Base-by-base conservation (phyloP, 2,329 filamentous ascomycete species). In the Helotiales sp. region DNA sequence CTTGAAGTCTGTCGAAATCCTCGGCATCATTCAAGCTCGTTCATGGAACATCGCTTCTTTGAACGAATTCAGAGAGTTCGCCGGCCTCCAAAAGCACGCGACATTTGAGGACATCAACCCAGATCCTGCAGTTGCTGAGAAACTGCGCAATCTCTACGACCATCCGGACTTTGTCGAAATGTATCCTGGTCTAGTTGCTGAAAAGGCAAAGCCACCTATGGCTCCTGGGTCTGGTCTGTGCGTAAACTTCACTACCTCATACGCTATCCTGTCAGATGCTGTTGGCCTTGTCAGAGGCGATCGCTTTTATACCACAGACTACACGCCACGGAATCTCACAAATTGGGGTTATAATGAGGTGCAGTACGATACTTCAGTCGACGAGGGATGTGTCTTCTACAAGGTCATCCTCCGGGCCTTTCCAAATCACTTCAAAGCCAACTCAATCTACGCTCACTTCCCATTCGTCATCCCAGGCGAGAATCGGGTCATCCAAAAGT, bases 41-140 rank as follows among this genome's bases (percentile, higher is more conserved):
- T 81, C 82, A 55, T 96, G 91, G 91, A 87, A 91, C 60, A 75
- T 91, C 8, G 87, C 88, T 0, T 66, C 67, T 15, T 77, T 96
- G 60, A 96, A 96, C 69, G 91, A 95, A 75, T 96, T 95, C 78
- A 83, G 91, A 52, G 87, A 89, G 70, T 89, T 92, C 75, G 93
- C 93, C 66, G 85, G 87, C 1, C 77, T 96, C 5, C 89, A 89
- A 73, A 82, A 84, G 0, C 87, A 96, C 69, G 83, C 86, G 22
- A 88, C 79, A 0, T 96, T 96, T 59, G 89, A 93, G 70, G 89
- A 93, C 51, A 92, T 96, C 75, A 95, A 93, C 71, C 85, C 87
- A 0, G 87, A 95, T 64, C 87, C 87, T 0, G 81, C 83, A 13
- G 82, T 93, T 15, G 83, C 89, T 2, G 80, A 87, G 48, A 77